Evolutionary conservation across 345 rosid genomes (phyloP).

Genomic region (Sonneratia caseolaris): DNA sequence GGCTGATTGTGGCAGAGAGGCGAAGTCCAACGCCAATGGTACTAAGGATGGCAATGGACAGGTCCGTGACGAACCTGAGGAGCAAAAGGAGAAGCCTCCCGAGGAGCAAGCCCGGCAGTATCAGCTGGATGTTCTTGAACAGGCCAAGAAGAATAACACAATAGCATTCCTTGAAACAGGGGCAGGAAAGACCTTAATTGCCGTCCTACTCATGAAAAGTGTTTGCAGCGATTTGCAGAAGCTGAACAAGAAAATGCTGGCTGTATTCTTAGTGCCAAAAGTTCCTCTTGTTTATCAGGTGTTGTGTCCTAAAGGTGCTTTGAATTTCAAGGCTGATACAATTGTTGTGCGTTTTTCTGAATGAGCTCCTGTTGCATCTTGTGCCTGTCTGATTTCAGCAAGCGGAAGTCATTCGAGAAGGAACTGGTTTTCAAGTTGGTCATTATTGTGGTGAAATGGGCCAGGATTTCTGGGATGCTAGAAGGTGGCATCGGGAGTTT

Average conservation of each 20-base stretch:
- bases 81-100: constrained; percentile 52
- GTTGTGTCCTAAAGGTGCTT: background rate
- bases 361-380: constrained; percentile 7
- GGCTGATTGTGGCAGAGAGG: constrained; percentile 45
- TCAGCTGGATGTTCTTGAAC: constrained; percentile 94
- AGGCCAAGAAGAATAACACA: constrained; percentile 80
- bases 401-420: constrained; percentile 87
- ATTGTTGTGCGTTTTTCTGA: background rate
- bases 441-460: constrained; percentile 99
- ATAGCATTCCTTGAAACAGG: constrained; percentile 98
- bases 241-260: constrained; percentile 68
- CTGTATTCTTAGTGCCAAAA: constrained; percentile 95
- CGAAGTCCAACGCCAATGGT: constrained; percentile 29
- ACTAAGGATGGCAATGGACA: constrained; percentile 33
- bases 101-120: constrained; percentile 89
- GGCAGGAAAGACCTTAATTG: constrained; percentile 96
- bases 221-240: constrained; percentile 44
- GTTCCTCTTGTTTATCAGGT: constrained; percentile 98
- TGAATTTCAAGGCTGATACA: background rate
- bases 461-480: constrained; percentile 82
- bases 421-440: constrained; percentile 68
- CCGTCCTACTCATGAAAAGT: constrained; percentile 82
- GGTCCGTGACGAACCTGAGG: constrained; percentile 44
- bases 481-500: constrained; percentile 93
- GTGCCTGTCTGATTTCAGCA: constrained; percentile 43